Evolutionary conservation across 179 eudicot genomes (phyloP), one percentile per base, ranked within the genome.

Genomic region (Spergularia azorica): DNA sequence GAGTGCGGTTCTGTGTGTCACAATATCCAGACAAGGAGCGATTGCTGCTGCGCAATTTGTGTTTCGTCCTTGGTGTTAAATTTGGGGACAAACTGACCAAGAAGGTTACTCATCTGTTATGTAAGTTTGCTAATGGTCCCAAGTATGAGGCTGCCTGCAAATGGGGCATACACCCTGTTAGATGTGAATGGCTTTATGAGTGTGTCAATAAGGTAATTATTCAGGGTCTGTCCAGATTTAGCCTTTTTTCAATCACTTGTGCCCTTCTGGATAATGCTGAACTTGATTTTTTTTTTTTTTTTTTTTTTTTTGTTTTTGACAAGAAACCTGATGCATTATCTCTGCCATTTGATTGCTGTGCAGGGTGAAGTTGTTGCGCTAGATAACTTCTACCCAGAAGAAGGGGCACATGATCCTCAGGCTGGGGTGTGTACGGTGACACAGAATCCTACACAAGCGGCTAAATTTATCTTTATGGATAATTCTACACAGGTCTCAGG

Each of bases 121-220:
- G 98, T 78, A 90, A 90, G 82, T 95, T 89, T 76, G 83, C 90
- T 71, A 81, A 81, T 83, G 99, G 99, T 78, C 88, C 87, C 52
- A 95, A 95, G 82, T 93, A 90, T 68, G 89, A 88, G 78, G 92
- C 90, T 85, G 93, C 98, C 68, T 69, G 87, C 84, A 91, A 86
- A 80, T 93, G 89, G 89, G 92, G 97, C 55, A 79, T 90, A 68
- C 86, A 83, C 41, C 57, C 90, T 32, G 87, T 91, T 79, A 89
- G 88, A 72, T 78, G 87, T 75, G 96, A 95, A 82, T 95, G 99
- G 99, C 86, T 95, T 38, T 90, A 85, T 74, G 97, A 93, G 81
- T 95, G 98, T 73, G 83, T 90, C 43, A 88, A 72, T 79, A 89
- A 91, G 99, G 99, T 91, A 70, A 72, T 64, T 14, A 26, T 71